Conservation (phyloP, 495 filamentous ascomycete species). For the Patellaria atrata region DNA sequence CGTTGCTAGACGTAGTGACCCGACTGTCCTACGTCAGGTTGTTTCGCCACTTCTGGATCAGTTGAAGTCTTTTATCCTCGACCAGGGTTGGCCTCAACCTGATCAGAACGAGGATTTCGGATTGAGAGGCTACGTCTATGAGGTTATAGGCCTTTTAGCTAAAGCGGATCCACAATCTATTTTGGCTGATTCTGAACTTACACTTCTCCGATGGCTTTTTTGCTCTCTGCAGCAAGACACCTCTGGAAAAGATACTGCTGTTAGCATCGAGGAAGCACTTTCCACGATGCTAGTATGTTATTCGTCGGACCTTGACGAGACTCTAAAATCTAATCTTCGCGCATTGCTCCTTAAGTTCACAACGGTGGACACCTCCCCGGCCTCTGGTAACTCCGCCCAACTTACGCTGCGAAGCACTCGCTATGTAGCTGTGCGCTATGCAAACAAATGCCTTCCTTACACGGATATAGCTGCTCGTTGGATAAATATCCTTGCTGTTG, state of each 20-base stretch:
- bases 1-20: constrained; percentile 60
- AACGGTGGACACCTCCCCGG: constrained; percentile 22
- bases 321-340: constrained; percentile 36
- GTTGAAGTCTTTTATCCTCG: constrained; percentile 58
- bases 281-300: constrained; percentile 58
- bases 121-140: constrained; percentile 40
- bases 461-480: constrained; percentile 66
- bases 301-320: constrained; percentile 31
- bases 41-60: constrained; percentile 56
- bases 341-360: constrained; percentile 25
- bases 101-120: constrained; percentile 25
- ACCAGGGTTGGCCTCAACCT: constrained; percentile 68
- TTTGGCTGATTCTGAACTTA: constrained; percentile 39
- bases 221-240: constrained; percentile 66
- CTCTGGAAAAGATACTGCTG: constrained; percentile 54
- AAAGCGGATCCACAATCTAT: constrained; percentile 34
- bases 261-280: constrained; percentile 80
- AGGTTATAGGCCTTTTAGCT: constrained; percentile 65
- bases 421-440: constrained; percentile 75
- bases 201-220: constrained; percentile 65
- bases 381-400: constrained; percentile 7
- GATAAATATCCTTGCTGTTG: constrained; percentile 72
- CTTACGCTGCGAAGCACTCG: constrained; percentile 45
- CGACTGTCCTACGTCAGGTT: constrained; percentile 42
- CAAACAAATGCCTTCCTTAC: constrained; percentile 77